A percentile compares a stretch with the other conserved stretches of the same genome.
These are phyloP conservation scores for Xylaria nigripes DNA, from an alignment of 495 filamentous ascomycete species.

Conservation along the genomic window DNA sequence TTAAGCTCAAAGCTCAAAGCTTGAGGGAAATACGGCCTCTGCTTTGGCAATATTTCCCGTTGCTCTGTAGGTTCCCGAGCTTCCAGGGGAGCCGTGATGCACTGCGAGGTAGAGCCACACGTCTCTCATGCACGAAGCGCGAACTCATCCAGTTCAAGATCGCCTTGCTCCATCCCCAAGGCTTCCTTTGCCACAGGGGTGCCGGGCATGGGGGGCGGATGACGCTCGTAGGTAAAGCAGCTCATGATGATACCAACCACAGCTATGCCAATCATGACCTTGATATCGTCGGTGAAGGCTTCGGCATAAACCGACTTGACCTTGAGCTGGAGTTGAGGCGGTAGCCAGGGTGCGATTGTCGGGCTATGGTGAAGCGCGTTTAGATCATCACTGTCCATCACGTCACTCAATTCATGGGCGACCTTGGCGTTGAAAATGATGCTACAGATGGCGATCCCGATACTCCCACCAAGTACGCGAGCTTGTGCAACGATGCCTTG, in stretches of 20 bases:
- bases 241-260: slow-evolving; percentile 24
- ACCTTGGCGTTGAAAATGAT: slow-evolving; percentile 34
- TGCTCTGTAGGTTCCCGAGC: background rate
- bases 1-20: background rate
- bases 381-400: slow-evolving; percentile 21
- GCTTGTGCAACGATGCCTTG: slow-evolving; percentile 49
- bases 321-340: slow-evolving; percentile 12
- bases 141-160: slow-evolving; percentile 17
- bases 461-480: slow-evolving; percentile 49
- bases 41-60: background rate
- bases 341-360: slow-evolving; percentile 15
- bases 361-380: slow-evolving; percentile 24
- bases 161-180: slow-evolving; percentile 21
- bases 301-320: slow-evolving; percentile 23
- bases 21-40: background rate
- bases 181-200: slow-evolving; percentile 20
- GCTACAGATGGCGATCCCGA: slow-evolving; percentile 44
- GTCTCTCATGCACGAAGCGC: background rate
- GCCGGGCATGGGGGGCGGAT: slow-evolving; percentile 19
- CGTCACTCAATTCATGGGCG: slow-evolving; percentile 11
- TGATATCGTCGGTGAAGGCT: slow-evolving; percentile 26
- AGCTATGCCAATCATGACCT: slow-evolving; percentile 24
- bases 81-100: too few species aligned
- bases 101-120: background rate
- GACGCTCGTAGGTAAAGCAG: slow-evolving; percentile 16